Evolutionary conservation across 2,329 filamentous ascomycete species (phyloP), one percentile per base, ranked within the genome.

Genomic region (Phyllosticta capitalensis): DNA sequence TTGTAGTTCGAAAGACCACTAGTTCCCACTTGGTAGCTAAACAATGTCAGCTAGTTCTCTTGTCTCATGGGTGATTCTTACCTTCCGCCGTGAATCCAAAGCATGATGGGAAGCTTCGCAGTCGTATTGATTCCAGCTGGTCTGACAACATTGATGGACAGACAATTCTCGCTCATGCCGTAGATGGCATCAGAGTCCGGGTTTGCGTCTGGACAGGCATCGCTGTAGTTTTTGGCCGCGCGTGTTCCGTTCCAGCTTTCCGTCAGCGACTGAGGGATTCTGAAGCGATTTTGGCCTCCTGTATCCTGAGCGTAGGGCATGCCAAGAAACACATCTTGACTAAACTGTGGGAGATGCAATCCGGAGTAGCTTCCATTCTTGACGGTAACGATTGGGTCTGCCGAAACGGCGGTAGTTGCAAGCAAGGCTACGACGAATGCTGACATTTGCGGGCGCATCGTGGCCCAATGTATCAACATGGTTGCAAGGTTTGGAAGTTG

Each of bases 331-430:
- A 71, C 9, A 52, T 70, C 68, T 56, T 71, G 69, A 21, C 67
- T 58, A 61, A 71, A 72, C 2, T 66, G 64, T 0, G 69, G 65
- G 6, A 72, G 64, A 53, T 69, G 64, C 2, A 68, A 30, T 10
- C 71, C 71, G 60, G 71, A 67, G 38, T 73, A 73, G 21, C 68
- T 71, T 9, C 71, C 70, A 61, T 73, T 73, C 52, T 66, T 65
- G 0, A 72, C 66, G 9, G 62, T 66, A 19, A 68, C 71, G 14
- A 55, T 12, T 1, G 52, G 57, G 17, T 55, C 53, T 3, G 57
- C 52, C n/a, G 33, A 51, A 19, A 14, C 24, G 3, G 20, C 10
- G 14, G n/a, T 48, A 17, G 9, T 12, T 19, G 24, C 20, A 14
- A 48, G 20, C 9, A 26, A n/a, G 3, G 55, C 55, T 6, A 22